Evolutionary conservation across 2,329 filamentous ascomycete genomes (phyloP).

Genomic region (Fusarium clavum): DNA sequence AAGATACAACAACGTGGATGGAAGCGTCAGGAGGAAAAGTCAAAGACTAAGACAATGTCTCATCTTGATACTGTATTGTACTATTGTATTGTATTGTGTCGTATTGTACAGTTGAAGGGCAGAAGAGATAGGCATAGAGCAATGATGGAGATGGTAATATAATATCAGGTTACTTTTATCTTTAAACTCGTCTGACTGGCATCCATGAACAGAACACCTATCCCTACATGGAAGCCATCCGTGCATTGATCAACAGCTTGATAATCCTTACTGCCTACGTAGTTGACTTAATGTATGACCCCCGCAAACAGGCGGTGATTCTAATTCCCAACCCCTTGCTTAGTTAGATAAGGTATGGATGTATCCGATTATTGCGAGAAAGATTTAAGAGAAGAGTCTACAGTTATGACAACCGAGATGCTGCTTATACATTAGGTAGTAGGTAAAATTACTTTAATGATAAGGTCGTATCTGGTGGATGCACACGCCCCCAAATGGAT

Average conservation of each 20-base stretch:
- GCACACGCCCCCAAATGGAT: slow-evolving; percentile 1
- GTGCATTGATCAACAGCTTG: slow-evolving; percentile 29
- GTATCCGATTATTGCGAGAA: not conserved
- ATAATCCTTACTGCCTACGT: slow-evolving; percentile 11
- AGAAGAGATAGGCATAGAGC: not conserved
- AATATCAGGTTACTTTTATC: not conserved
- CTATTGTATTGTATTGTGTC: not conserved
- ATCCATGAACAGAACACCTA: not conserved
- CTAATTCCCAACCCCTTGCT: slow-evolving; percentile 7
- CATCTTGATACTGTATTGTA: not conserved
- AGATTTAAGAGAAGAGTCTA: slow-evolving; percentile 4
- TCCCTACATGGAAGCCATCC: slow-evolving; percentile 5
- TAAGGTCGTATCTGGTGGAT: slow-evolving; percentile 20
- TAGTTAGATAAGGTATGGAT: not conserved
- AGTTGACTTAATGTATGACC: not conserved
- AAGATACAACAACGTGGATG: slow-evolving; percentile 18
- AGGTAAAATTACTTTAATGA: slow-evolving; percentile 5
- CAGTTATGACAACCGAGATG: slow-evolving; percentile 21
- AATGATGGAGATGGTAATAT: not conserved
- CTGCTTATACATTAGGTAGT: not conserved
- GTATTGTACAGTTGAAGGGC: not conserved
- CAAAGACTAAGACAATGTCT: slow-evolving; percentile 22
- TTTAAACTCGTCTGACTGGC: not conserved
- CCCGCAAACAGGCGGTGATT: slow-evolving; percentile 18
- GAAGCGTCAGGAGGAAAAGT: slow-evolving; percentile 28